These are phyloP conservation scores for Pythium volutum DNA, from an alignment of 352 stramenopile species.

Conservation along the genomic window DNA sequence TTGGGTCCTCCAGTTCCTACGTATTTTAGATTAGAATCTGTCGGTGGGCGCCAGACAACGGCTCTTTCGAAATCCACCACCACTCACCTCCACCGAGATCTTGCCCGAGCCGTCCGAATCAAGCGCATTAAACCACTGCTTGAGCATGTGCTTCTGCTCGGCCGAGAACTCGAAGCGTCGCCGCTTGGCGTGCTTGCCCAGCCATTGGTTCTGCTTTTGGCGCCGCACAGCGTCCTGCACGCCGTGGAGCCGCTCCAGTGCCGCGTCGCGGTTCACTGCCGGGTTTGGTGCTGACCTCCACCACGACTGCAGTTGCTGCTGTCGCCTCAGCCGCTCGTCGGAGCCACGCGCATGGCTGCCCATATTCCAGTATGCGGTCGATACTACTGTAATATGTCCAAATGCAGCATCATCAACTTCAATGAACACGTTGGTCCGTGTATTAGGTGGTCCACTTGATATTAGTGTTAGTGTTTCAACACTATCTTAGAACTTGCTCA, in stretches of 20 bases:
- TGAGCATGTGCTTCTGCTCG: slow-evolving; percentile 71
- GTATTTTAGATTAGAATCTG: neutral
- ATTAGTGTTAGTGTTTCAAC: neutral
- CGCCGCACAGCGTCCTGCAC: slow-evolving; percentile 51
- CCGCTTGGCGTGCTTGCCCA: slow-evolving; percentile 63
- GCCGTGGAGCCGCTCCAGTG: slow-evolving; percentile 29
- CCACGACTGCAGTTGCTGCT: slow-evolving; percentile 25
- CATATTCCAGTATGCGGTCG: neutral
- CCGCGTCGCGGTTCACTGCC: slow-evolving; percentile 9
- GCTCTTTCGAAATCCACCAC: neutral
- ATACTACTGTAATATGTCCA: neutral
- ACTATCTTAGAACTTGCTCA: neutral
- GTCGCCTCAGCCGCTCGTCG: neutral
- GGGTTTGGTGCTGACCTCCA: slow-evolving; percentile 35
- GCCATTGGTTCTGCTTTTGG: slow-evolving; percentile 66
- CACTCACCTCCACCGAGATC: slow-evolving; percentile 59
- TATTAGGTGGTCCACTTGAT: neutral
- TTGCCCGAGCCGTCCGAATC: slow-evolving; percentile 66
- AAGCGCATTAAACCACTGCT: slow-evolving; percentile 72
- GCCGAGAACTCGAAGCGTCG: slow-evolving; percentile 62
- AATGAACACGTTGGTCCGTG: neutral
- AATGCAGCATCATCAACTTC: neutral
- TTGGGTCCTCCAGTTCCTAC: slow-evolving; percentile 67
- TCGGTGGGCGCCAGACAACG: neutral
- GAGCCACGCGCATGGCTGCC: neutral